These are phyloP conservation scores for Phoma sp. DNA, from an alignment of 2,329 filamentous ascomycete genomes.

Conservation along the genomic window DNA sequence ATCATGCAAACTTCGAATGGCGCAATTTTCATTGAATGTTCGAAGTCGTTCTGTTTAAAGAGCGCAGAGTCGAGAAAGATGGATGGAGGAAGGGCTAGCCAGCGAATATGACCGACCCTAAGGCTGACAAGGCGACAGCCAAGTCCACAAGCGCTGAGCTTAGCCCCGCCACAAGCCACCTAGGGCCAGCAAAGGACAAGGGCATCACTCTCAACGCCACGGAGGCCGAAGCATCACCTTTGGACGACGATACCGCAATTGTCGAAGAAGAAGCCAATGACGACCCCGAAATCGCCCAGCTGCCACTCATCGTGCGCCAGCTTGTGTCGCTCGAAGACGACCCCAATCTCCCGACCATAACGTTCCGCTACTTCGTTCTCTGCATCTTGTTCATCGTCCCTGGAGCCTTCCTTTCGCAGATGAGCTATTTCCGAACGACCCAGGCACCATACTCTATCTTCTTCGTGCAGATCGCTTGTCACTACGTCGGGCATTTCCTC, in stretches of 20 bases:
- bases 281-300: constrained; percentile 48
- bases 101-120: constrained; percentile 16
- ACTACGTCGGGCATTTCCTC: constrained; percentile 62
- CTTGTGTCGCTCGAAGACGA: constrained; percentile 66
- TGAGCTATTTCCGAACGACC: constrained; percentile 64
- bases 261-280: constrained; percentile 29
- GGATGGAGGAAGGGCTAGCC: constrained; percentile 4
- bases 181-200: constrained; percentile 5
- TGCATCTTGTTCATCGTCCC: constrained; percentile 62
- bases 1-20: constrained; percentile 17
- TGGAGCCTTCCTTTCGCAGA: constrained; percentile 64
- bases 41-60: constrained; percentile 3
- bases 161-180: constrained; percentile 17
- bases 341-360: constrained; percentile 61
- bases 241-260: constrained; percentile 13
- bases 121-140: constrained; percentile 20
- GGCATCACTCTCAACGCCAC: constrained; percentile 1
- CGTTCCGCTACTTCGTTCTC: constrained; percentile 66
- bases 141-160: constrained; percentile 20
- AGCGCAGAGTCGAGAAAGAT: background rate
- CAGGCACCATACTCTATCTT: constrained; percentile 66
- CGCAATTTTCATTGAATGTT: constrained; percentile 9
- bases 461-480: constrained; percentile 66
- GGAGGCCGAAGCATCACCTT: constrained; percentile 5
- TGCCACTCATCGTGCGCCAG: constrained; percentile 63